Conservation (phyloP, 306 rosid species). For the Prunus dulcis region DNA sequence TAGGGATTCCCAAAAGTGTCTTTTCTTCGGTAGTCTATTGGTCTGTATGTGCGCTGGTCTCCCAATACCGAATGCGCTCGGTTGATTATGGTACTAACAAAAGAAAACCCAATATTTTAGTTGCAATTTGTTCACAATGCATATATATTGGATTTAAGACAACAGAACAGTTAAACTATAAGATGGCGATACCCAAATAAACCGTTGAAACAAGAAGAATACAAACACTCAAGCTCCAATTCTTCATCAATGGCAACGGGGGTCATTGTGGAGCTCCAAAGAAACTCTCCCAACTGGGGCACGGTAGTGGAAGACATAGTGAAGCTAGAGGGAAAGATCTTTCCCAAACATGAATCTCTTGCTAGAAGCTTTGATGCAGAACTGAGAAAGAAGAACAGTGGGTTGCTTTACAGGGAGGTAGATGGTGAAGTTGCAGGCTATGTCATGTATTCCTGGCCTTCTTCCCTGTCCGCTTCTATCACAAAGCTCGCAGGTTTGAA, state of each 20-base stretch:
- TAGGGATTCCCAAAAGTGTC: too few relatives aligned
- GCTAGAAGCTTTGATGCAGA: slow-evolving; percentile 70
- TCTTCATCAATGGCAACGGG: slow-evolving; percentile 34
- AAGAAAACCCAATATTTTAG: too few relatives aligned
- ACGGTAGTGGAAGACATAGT: slow-evolving; percentile 63
- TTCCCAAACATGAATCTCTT: slow-evolving; percentile 84
- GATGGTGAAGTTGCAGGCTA: slow-evolving; percentile 65
- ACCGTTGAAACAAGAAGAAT: neutral
- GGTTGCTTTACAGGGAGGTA: slow-evolving; percentile 55
- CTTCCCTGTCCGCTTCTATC: slow-evolving; percentile 71
- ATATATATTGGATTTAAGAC: too few relatives aligned
- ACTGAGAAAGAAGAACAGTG: slow-evolving; percentile 62
- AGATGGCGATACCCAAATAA: neutral
- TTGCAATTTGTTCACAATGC: too few relatives aligned
- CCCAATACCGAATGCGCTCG: too few relatives aligned
- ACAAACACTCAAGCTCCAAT: neutral
- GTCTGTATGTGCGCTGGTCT: too few relatives aligned
- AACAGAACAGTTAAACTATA: neutral
- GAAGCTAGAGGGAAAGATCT: slow-evolving; percentile 70
- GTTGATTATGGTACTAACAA: too few relatives aligned
- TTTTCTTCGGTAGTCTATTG: too few relatives aligned
- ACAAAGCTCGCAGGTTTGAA: slow-evolving; percentile 83
- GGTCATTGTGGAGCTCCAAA: slow-evolving; percentile 48
- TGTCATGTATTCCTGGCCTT: slow-evolving; percentile 84
- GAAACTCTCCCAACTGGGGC: slow-evolving; percentile 40